phyloP scores from a whole-genome alignment of 2,329 filamentous ascomycete genomes.

The Paracorniculantispora psalliotae region DNA sequence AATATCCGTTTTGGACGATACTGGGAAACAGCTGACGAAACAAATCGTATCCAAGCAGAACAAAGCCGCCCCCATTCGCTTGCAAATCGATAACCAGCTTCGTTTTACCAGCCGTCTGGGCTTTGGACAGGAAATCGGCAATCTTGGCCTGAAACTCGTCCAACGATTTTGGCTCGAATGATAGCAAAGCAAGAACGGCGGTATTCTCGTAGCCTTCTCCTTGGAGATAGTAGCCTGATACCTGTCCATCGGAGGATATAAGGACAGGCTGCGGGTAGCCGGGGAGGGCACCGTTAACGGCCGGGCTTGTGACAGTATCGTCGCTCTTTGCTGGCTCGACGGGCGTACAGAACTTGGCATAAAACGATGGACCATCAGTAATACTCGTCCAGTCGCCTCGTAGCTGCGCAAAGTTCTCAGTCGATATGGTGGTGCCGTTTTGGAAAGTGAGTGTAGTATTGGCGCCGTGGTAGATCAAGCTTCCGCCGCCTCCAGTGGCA shows the following conservation, averaged over 20 bases:
- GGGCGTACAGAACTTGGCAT: constrained; percentile 28
- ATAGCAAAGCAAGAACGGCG: constrained; percentile 26
- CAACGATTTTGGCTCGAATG: constrained; percentile 24
- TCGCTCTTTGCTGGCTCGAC: background rate
- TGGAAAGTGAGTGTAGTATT: constrained; percentile 32
- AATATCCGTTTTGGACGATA: constrained; percentile 35
- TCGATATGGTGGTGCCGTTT: constrained; percentile 27
- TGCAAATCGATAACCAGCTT: constrained; percentile 57
- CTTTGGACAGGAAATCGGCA: constrained; percentile 31
- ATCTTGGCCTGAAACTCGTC: constrained; percentile 32
- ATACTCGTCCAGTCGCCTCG: constrained; percentile 26
- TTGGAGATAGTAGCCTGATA: constrained; percentile 31
- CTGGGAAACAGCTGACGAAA: constrained; percentile 50
- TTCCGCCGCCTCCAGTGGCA: constrained; percentile 24
- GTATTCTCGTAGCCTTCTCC: constrained; percentile 31
- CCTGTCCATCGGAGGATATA: constrained; percentile 23
- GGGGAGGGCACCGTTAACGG: constrained; percentile 3
- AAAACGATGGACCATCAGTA: constrained; percentile 29
- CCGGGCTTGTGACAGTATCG: background rate
- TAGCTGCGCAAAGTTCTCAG: constrained; percentile 28
- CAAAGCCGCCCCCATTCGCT: constrained; percentile 54
- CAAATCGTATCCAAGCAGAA: constrained; percentile 57
- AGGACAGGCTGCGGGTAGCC: constrained; percentile 28
- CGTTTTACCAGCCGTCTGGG: constrained; percentile 45
- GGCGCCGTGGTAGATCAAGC: constrained; percentile 25